Base-by-base conservation (phyloP, 768 basidiomycete species). In the Boletus tomentosulus region DNA sequence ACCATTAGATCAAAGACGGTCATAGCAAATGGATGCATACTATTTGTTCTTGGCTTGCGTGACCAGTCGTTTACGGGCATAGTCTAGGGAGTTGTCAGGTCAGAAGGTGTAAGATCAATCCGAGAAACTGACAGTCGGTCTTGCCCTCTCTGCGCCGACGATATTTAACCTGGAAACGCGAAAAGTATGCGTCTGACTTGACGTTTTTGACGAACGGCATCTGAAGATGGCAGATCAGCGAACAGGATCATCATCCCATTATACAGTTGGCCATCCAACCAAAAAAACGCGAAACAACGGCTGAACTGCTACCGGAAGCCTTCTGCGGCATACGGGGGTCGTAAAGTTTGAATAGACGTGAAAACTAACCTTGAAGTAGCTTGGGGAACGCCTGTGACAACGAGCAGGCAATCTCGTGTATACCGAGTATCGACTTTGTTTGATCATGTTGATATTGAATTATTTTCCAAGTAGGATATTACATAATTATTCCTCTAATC, bases 31-130 rank as follows among this genome's bases (percentile, higher is more conserved):
- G 38, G 16, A 53, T 10, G 74, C 84, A 33, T 70, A 89, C 87
- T 97, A 98, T 81, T 98, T 98, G 86, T 98, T 98, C 83, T 99
- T 99, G 55, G 97, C 94, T 82, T 99, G 97, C 55, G 91, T 85
- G 61, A 98, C 85, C 51, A 99, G 84, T 62, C 95, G 87, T 79
- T 98, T 97, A 63, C 97, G 91, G 60, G 97, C 97, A 66, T 98
- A 98, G 83, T 98, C 91, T 93, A 28, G 24, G 31, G 50, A 35
- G 50, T n/a, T 10, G 49, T 64, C 22, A 62, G 59, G 42, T 48
- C 2, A 37, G 34, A 33, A 19, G n/a, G 33, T 33, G n/a, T 25
- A 46, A 6, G 15, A 42, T 48, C 15, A 48, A 54, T 13, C 46
- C 16, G 30, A 45, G 27, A 24, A 34, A 73, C 85, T 65, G 56